A percentile compares a stretch with the other conserved stretches of the same genome.
phyloP scores from a whole-genome alignment of 2,329 filamentous ascomycete genomes.

The Xylaria sp. region DNA sequence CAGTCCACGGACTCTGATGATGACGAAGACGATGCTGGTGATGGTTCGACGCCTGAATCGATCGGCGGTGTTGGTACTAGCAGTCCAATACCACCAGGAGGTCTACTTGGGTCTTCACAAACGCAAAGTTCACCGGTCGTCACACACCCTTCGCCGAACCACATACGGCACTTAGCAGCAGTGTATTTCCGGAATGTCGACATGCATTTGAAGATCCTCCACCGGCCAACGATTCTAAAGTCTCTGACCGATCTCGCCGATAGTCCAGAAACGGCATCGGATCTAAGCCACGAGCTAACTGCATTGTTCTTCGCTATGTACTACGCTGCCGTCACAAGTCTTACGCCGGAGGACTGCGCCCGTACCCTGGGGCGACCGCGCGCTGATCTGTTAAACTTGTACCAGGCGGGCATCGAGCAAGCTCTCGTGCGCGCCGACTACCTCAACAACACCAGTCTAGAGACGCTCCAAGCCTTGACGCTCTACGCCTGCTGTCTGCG shows the following conservation, averaged over 20 bases:
- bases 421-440: conserved; percentile 58
- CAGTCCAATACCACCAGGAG: conserved; percentile 34
- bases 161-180: conserved; percentile 52
- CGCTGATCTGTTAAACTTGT: conserved; percentile 48
- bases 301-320: conserved; percentile 58
- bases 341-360: conserved; percentile 49
- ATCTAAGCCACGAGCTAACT: conserved; percentile 46
- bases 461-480: conserved; percentile 56
- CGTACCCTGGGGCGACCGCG: conserved; percentile 52
- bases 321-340: conserved; percentile 54
- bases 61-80: conserved; percentile 22
- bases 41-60: conserved; percentile 42
- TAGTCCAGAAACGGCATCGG: conserved; percentile 40
- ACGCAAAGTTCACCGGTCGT: conserved; percentile 21
- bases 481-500: conserved; percentile 58
- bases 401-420: conserved; percentile 52
- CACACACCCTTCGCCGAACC: conserved; percentile 53
- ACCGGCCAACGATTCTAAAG: conserved; percentile 54
- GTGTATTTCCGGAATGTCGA: conserved; percentile 57
- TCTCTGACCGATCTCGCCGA: conserved; percentile 52
- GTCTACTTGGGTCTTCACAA: conserved; percentile 47
- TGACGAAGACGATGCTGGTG: conserved; percentile 50
- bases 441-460: conserved; percentile 55
- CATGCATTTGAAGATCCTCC: conserved; percentile 58
- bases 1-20: conserved; percentile 56